Percentiles rank a stretch among this genome's conserved stretches.
phyloP scores from a whole-genome alignment of 2,329 filamentous ascomycete species.

The Monosporascus sp. region DNA sequence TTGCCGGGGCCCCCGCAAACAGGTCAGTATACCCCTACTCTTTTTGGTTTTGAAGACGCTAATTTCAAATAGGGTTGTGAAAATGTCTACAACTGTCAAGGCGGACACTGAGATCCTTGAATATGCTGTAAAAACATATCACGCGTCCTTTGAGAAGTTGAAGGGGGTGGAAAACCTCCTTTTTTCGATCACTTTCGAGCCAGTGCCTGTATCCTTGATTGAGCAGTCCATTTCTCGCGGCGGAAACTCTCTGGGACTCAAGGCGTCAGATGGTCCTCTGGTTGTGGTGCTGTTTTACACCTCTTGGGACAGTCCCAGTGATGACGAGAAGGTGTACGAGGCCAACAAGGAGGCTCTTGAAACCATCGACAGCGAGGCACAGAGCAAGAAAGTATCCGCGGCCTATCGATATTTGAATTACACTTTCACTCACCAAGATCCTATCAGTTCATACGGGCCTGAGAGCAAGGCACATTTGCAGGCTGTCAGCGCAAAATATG shows the following conservation, averaged over 20 bases:
- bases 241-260: conserved; percentile 12
- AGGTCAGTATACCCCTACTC: background rate
- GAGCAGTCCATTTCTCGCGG: conserved; percentile 5
- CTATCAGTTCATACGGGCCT: conserved; percentile 4
- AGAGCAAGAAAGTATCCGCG: conserved; percentile 1
- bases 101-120: conserved; percentile 3
- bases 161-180: conserved; percentile 3
- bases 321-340: conserved; percentile 8
- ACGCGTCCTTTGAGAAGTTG: conserved; percentile 6
- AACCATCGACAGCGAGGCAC: conserved; percentile 8
- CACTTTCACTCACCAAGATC: conserved; percentile 3
- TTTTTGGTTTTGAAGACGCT: background rate
- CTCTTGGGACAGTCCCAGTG: conserved; percentile 9
- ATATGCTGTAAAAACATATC: conserved; percentile 3
- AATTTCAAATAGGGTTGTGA: conserved; percentile 3
- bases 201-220: conserved; percentile 10
- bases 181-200: conserved; percentile 14
- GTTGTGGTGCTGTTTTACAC: conserved; percentile 11
- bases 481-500: conserved; percentile 4
- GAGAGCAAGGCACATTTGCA: conserved; percentile 3
- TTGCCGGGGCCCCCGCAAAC: conserved; percentile 5
- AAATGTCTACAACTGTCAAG: conserved; percentile 8
- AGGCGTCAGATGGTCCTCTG: conserved; percentile 9
- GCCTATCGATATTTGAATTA: conserved; percentile 8
- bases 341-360: conserved; percentile 7